Evolutionary conservation across 805 yeast genomes (phyloP), one percentile per base, ranked within the genome.

Genomic region (Cyberlindnera mycetangii): DNA sequence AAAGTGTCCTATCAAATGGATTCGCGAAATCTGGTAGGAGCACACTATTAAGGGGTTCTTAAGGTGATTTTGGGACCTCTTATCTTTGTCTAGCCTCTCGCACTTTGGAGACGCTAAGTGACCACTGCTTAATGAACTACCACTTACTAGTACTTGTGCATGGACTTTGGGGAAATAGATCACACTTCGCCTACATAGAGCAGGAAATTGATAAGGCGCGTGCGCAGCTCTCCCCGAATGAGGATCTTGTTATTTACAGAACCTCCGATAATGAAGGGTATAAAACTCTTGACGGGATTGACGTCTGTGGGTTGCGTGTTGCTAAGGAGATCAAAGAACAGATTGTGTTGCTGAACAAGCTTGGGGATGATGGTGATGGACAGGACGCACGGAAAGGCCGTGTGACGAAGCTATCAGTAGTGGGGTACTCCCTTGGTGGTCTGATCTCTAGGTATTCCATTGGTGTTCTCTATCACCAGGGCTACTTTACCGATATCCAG

Each of bases 351-450:
- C 50, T 49, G 51, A 62, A 43, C 38, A 49, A 37, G 5, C 12
- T 24, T 25, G 37, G 37, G 2, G 43, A 33, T 15, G 34, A 22
- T 16, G 59, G 54, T 19, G 48, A 39, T n/a, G 17, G 14, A 17
- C 6, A 16, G 19, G 18, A 22, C 2, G 28, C 9, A 8, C 55
- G 59, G 7, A 31, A 18, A 12, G 63, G 60, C n/a, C 53, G 48
- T 14, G 87, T 88, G 10, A 69, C 71, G n/a, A 76, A 80, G 53
- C 70, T 89, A 45, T 84, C 95, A 27, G 68, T 89, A 21, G 75
- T 84, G 3, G 96, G 96, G 1, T 89, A 88, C 61, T 85, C 95
- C 0, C 66, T 89, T 37, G 96, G 97, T 7, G 97, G 97, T 0
- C 67, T 89, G 39, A 80, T 89, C 42, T 71, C 87, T 2, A 68